These are phyloP conservation scores for Vigna trinervia DNA, from an alignment of 306 rosid genomes.

Conservation along the genomic window DNA sequence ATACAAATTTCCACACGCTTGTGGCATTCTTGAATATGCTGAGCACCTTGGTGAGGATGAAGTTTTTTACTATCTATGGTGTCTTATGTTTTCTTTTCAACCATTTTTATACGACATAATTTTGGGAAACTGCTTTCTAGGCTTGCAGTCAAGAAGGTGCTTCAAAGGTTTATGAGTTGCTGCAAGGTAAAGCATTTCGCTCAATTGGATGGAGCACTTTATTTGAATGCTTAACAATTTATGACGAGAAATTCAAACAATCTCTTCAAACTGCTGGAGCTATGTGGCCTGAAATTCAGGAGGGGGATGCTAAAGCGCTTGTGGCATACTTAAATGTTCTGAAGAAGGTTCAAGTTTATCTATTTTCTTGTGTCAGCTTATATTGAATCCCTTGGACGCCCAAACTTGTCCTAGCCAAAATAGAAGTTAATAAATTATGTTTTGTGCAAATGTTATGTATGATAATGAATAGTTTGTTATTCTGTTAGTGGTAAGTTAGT, in stretches of 20 bases:
- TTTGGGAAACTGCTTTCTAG: constrained; percentile 53
- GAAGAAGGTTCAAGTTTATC: constrained; percentile 66
- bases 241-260: constrained; percentile 93
- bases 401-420: constrained; percentile 7
- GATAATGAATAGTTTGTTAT: too few relatives aligned
- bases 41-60: constrained; percentile 82
- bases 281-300: constrained; percentile 83
- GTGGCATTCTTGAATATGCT: constrained; percentile 97
- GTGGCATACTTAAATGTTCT: constrained; percentile 92
- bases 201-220: constrained; percentile 99
- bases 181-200: constrained; percentile 93
- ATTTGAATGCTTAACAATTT: constrained; percentile 91
- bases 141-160: constrained; percentile 96
- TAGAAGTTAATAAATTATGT: constrained; percentile 5
- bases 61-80: constrained; percentile 34
- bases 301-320: constrained; percentile 98
- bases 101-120: constrained; percentile 14
- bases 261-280: constrained; percentile 90
- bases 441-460: too few relatives aligned
- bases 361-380: constrained; percentile 13
- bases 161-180: constrained; percentile 89
- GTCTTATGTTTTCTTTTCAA: constrained; percentile 2
- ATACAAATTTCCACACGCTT: constrained; percentile 88
- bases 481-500: too few relatives aligned
- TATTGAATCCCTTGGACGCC: constrained; percentile 12